Percentiles rank a stretch among this genome's conserved stretches.
phyloP scores from a whole-genome alignment of 306 rosid species.

The Dryas drummondii region DNA sequence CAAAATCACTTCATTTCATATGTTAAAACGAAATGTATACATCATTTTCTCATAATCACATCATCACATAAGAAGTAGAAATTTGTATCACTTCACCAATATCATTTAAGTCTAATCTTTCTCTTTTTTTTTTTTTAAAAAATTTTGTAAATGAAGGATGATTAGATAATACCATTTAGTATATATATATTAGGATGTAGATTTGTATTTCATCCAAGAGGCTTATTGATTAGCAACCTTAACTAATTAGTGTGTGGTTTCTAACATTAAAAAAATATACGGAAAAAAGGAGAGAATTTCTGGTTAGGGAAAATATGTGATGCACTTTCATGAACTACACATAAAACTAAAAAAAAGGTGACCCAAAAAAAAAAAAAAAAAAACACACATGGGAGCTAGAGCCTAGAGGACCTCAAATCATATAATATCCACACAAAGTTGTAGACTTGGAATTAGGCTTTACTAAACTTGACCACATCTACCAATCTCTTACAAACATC shows the following conservation, averaged over 20 bases:
- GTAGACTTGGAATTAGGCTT: neutral
- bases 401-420: constrained; percentile 8
- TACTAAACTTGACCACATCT: constrained; percentile 1
- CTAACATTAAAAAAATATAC: neutral
- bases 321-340: neutral
- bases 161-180: too few relatives aligned
- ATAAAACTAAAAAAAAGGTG: neutral
- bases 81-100: too few relatives aligned
- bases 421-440: neutral
- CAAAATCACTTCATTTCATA: too few relatives aligned
- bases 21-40: too few relatives aligned
- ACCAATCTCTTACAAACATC: neutral
- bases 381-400: neutral
- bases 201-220: neutral
- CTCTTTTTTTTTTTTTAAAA: too few relatives aligned
- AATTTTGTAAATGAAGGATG: too few relatives aligned
- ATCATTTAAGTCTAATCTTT: too few relatives aligned
- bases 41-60: too few relatives aligned
- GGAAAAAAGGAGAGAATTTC: neutral
- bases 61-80: too few relatives aligned
- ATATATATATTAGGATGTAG: neutral
- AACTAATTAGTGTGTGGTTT: neutral
- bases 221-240: neutral
- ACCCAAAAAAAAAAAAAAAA: neutral
- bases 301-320: neutral